Evolutionary conservation across 2,329 filamentous ascomycete species (phyloP).

Genomic region (Coniella vitis): DNA sequence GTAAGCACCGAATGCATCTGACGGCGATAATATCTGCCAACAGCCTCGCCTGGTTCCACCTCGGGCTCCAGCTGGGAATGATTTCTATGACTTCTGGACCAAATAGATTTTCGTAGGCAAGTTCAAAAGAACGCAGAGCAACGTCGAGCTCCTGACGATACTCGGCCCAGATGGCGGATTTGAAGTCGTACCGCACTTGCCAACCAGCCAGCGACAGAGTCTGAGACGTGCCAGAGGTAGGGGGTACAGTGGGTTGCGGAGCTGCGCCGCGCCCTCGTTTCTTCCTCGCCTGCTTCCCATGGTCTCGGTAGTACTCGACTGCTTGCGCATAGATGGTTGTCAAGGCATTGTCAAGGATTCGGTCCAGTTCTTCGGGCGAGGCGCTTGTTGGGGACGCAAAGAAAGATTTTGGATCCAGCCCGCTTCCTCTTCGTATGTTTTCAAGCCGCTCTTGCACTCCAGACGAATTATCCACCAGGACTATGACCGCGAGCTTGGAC

Average conservation of each 20-base stretch:
- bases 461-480: slow-evolving; percentile 63
- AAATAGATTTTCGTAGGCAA: slow-evolving; percentile 77
- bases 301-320: slow-evolving; percentile 86
- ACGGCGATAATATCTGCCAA: slow-evolving; percentile 76
- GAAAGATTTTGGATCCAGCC: slow-evolving; percentile 74
- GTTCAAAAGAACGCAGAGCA: slow-evolving; percentile 77
- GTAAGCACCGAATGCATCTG: slow-evolving; percentile 71
- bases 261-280: slow-evolving; percentile 76
- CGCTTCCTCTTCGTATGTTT: slow-evolving; percentile 71
- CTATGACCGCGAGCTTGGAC: slow-evolving; percentile 67
- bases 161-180: slow-evolving; percentile 82
- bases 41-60: slow-evolving; percentile 90
- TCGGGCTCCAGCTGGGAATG: slow-evolving; percentile 81
- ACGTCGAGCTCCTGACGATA: slow-evolving; percentile 90
- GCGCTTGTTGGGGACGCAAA: slow-evolving; percentile 76
- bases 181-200: slow-evolving; percentile 94
- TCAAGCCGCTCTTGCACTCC: slow-evolving; percentile 63
- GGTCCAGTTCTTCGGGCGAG: slow-evolving; percentile 62
- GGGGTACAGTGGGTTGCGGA: slow-evolving; percentile 75
- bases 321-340: slow-evolving; percentile 65
- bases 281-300: slow-evolving; percentile 85
- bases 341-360: slow-evolving; percentile 68
- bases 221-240: slow-evolving; percentile 77
- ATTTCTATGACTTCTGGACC: slow-evolving; percentile 79
- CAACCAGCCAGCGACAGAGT: slow-evolving; percentile 80